Evolutionary conservation across 345 rosid genomes (phyloP).

Genomic region (Eucalyptus virginea): DNA sequence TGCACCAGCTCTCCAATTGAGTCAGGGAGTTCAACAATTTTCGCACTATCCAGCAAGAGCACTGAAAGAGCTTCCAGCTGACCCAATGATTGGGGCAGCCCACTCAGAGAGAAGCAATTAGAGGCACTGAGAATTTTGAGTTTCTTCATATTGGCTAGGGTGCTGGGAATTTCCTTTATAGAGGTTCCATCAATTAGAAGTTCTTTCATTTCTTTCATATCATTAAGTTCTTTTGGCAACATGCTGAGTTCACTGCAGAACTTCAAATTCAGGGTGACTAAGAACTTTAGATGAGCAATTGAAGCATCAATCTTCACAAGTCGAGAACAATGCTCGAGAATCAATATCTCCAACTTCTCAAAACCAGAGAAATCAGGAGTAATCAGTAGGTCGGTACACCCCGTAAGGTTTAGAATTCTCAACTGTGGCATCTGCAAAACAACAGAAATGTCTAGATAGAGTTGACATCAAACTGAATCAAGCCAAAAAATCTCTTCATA

Average conservation of each 20-base stretch:
- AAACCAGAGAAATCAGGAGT: no score
- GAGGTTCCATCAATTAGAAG: not conserved
- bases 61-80: not conserved
- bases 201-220: not conserved
- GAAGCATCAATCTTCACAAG: no score
- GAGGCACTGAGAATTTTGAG: not conserved
- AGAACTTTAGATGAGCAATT: no score
- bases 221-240: not conserved
- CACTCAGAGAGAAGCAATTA: not conserved
- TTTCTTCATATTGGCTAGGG: not conserved
- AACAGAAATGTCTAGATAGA: no score
- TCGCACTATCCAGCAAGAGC: not conserved
- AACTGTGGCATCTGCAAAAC: not conserved
- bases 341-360: no score
- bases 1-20: not conserved
- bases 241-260: not conserved
- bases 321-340: no score
- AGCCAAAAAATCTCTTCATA: not conserved
- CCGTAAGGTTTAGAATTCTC: not conserved
- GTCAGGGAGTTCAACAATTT: not conserved
- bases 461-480: not conserved
- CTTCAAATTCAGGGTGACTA: not conserved
- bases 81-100: not conserved
- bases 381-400: no score
- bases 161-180: not conserved